Base-by-base conservation (phyloP, 2,329 filamentous ascomycete genomes). In the Aspergillus fructus region DNA sequence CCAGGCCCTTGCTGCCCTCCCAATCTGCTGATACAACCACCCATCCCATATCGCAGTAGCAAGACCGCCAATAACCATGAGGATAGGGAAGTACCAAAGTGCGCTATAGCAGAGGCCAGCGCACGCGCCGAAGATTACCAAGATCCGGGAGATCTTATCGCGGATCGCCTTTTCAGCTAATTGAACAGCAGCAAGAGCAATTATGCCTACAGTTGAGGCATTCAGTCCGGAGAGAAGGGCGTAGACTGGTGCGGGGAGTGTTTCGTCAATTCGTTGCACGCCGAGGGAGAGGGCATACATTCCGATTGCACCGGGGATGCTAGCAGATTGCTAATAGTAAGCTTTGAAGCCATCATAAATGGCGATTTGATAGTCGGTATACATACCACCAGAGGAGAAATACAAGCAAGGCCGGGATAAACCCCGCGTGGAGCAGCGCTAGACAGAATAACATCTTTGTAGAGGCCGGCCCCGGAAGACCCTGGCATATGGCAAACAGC, bases 401-500 rank as follows among this genome's bases (percentile, higher is more conserved):
- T 0, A 77, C 80, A 1, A 88, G 61, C 1, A 89, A 6, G 0
- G 86, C 88, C 0, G 81, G 74, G 2, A 83, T 53, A 4, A 87
- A 75, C 0, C 87, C 87, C 11, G 81, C 81, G 59, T 85, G 86
- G 9, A 90, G 81, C 17, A 89, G 71, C 39, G 85, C 84, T 41
- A 91, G 84, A 58, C 83, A 88, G 59, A 89, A 90, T 0, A 84
- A 68, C 83, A 91, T 88, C 67, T 91, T 91, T 2, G 88, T 90
- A 60, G 84, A 88, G 0, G 64, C 88, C 0, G 88, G 89, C 0
- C 88, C 88, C 0, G 85, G 85, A 2, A 90, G 77, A 1, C 85
- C 85, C 72, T 91, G 88, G 17, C 81, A 84, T 46, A 91, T 74
- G 24, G 85, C 86, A 70, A 91, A 91, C 0, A 91, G 79, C 66